Conservation (phyloP, 495 filamentous ascomycete species). For the Cryomyces minteri region DNA sequence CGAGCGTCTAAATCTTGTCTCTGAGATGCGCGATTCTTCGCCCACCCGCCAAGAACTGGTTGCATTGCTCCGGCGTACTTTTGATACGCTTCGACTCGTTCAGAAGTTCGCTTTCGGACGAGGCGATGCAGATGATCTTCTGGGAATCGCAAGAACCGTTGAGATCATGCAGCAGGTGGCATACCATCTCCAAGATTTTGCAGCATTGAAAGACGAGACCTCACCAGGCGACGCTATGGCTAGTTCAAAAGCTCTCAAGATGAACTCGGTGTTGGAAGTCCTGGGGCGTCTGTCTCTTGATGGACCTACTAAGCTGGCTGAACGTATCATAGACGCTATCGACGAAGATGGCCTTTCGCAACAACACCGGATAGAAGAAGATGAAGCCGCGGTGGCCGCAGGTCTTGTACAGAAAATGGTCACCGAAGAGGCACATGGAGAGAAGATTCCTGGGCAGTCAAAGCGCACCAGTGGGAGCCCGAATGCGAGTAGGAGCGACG, state of each 20-base stretch:
- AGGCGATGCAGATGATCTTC: constrained; percentile 86
- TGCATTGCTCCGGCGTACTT: constrained; percentile 49
- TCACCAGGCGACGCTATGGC: background rate
- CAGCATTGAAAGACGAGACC: background rate
- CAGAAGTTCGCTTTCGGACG: constrained; percentile 84
- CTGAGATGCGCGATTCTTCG: constrained; percentile 42
- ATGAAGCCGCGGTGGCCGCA: constrained; percentile 44
- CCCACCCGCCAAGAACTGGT: constrained; percentile 48
- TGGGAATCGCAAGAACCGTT: constrained; percentile 67
- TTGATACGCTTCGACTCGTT: constrained; percentile 75
- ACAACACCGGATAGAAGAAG: constrained; percentile 58
- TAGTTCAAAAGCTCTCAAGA: background rate
- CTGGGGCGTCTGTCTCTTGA: constrained; percentile 45
- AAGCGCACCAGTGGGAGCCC: background rate
- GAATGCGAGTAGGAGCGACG: background rate
- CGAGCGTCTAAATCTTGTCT: constrained; percentile 63
- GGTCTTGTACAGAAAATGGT: constrained; percentile 49
- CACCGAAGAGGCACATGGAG: constrained; percentile 34
- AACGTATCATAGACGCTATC: constrained; percentile 55
- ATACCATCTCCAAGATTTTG: constrained; percentile 22
- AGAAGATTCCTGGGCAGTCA: constrained; percentile 15
- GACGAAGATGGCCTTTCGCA: constrained; percentile 82
- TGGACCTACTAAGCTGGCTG: constrained; percentile 47
- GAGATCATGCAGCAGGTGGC: constrained; percentile 55
- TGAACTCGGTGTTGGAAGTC: constrained; percentile 28